These are phyloP conservation scores for Didymella lethalis DNA, from an alignment of 2,329 filamentous ascomycete genomes.

Conservation along the genomic window DNA sequence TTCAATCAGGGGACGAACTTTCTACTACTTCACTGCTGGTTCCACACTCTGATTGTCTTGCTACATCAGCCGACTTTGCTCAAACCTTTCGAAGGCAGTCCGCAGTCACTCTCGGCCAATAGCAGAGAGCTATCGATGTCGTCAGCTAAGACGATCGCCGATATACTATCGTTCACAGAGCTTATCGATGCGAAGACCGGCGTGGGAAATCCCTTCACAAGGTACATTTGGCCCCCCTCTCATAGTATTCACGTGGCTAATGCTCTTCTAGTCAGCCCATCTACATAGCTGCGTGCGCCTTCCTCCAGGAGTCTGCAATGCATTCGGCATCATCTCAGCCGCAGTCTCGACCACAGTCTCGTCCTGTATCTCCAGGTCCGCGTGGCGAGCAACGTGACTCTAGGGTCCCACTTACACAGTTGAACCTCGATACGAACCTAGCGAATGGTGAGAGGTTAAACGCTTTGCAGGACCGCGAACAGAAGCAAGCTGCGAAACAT, in stretches of 20 bases:
- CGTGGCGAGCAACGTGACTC: constrained; percentile 8
- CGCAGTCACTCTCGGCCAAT: constrained; percentile 77
- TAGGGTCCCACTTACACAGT: constrained; percentile 5
- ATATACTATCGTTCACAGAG: constrained; percentile 86
- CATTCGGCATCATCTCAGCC: constrained; percentile 70
- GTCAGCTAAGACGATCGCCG: constrained; percentile 88
- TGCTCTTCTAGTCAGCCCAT: constrained; percentile 73
- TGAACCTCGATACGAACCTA: constrained; percentile 11
- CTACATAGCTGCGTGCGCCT: constrained; percentile 89
- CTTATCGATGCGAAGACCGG: constrained; percentile 86
- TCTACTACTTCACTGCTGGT: constrained; percentile 87
- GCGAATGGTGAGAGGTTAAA: constrained; percentile 26
- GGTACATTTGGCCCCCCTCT: constrained; percentile 31
- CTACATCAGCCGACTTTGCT: constrained; percentile 84
- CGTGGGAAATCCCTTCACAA: constrained; percentile 85
- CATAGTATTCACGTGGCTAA: constrained; percentile 23
- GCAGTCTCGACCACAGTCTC: constrained; percentile 62
- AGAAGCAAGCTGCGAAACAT: constrained; percentile 67
- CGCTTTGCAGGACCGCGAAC: constrained; percentile 41
- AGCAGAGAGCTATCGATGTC: constrained; percentile 85
- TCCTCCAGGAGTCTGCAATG: constrained; percentile 80
- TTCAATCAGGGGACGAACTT: constrained; percentile 85
- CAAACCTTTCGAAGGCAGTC: constrained; percentile 74
- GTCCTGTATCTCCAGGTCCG: constrained; percentile 12
- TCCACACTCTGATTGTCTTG: constrained; percentile 84